These are phyloP conservation scores for Salmacisia buchloeana DNA, from an alignment of 1,284 basidiomycete species.

Conservation along the genomic window DNA sequence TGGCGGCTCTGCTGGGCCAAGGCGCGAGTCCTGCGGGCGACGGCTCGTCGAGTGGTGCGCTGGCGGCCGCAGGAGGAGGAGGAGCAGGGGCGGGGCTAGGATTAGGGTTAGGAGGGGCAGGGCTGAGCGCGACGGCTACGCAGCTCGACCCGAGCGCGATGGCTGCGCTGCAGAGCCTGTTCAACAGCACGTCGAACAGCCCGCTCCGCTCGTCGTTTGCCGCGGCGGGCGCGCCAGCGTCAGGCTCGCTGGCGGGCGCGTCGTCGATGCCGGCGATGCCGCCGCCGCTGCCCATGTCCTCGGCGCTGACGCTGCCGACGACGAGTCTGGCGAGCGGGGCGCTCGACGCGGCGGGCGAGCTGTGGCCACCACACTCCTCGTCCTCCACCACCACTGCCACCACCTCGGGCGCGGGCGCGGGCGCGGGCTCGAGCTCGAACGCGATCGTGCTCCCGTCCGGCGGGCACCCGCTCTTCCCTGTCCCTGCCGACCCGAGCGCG, in stretches of 20 bases:
- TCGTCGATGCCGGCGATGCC: not conserved
- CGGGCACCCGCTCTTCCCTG: too few species aligned
- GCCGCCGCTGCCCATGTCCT: not conserved
- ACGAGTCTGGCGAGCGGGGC: not conserved
- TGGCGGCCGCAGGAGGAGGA: too few species aligned
- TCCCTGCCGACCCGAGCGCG: not conserved
- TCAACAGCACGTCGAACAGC: not conserved
- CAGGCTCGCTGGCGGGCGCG: not conserved
- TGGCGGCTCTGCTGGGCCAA: not conserved
- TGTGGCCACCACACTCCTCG: too few species aligned
- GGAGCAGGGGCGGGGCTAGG: too few species aligned
- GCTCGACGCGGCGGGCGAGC: not conserved
- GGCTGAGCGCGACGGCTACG: not conserved
- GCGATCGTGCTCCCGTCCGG: too few species aligned
- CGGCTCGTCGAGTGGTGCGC: not conserved
- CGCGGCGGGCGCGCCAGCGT: not conserved
- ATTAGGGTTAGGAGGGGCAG: too few species aligned
- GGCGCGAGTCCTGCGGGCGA: not conserved
- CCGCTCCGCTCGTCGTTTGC: not conserved
- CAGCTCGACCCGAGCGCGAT: not conserved
- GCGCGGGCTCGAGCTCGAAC: too few species aligned
- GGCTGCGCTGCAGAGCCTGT: not conserved
- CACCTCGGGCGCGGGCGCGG: too few species aligned
- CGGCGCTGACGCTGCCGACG: not conserved
- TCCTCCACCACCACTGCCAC: too few species aligned